Percentiles rank a stretch among this genome's conserved stretches.
phyloP scores from a whole-genome alignment of 768 basidiomycete species.

The Leccinum broughii region DNA sequence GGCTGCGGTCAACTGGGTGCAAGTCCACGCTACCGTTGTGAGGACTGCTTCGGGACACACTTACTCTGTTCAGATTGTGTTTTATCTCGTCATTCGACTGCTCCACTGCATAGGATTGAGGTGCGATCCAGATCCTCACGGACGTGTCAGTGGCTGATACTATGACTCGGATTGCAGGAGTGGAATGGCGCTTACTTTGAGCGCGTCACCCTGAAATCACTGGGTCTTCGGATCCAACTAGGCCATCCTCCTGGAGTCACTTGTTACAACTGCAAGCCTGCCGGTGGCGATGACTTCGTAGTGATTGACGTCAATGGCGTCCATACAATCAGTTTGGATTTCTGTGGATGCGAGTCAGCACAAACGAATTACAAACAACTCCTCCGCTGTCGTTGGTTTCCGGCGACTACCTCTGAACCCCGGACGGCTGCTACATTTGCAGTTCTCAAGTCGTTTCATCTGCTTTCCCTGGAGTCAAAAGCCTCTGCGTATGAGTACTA shows the following conservation, averaged over 20 bases:
- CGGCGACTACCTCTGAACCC: background rate
- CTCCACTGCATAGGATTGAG: too few species aligned
- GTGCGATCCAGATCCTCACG: too few species aligned
- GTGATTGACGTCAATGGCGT: background rate
- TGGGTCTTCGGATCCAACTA: background rate
- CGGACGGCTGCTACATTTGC: background rate
- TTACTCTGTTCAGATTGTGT: too few species aligned
- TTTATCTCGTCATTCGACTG: too few species aligned
- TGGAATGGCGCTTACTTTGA: too few species aligned
- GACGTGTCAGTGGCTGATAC: too few species aligned
- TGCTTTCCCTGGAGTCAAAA: background rate
- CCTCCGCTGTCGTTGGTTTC: background rate
- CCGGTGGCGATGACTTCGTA: background rate
- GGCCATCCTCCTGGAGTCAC: background rate
- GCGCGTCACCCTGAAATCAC: background rate
- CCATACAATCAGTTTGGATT: background rate
- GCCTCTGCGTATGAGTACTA: background rate
- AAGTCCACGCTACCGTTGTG: too few species aligned
- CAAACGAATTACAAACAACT: background rate
- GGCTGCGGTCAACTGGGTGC: too few species aligned
- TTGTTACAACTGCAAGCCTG: background rate
- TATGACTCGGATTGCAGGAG: too few species aligned
- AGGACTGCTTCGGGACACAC: too few species aligned
- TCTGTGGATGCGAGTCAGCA: background rate
- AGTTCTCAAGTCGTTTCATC: background rate